Evolutionary conservation across 495 filamentous ascomycete species (phyloP), one percentile per base, ranked within the genome.

Genomic region (Clavariopsis aquatica): DNA sequence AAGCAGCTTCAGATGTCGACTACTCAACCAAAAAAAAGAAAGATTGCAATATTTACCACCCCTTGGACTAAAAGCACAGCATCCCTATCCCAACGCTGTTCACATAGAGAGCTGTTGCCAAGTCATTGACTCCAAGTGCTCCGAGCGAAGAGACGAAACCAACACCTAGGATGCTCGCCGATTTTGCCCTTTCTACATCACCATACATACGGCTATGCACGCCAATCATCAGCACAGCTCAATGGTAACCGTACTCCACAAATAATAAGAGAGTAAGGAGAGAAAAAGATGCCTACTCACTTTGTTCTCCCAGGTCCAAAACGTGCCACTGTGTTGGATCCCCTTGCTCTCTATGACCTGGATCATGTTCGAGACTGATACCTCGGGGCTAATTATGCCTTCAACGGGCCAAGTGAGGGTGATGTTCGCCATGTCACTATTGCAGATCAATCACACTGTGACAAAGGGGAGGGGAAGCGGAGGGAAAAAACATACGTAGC

Each of bases 291-390:
- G n/a, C n/a, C n/a, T n/a, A n/a, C n/a, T n/a, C n/a, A 80, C 79
- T 60, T 78, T 77, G 49, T 80, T 75, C 52, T 84, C 76, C 80
- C 80, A 84, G 7, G 79, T 81, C 81, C 81, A 84, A 68, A 85
- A 85, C 12, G 78, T 83, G 15, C 80, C 82, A 59, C 73, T 79
- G 38, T 82, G 78, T 26, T 76, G 73, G 1, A 75, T 69, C 23
- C 72, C 76, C 63, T 82, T 84, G 51, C 75, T 79, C 31, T 73
- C 69, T 53, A 84, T 80, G 1, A 83, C 81, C 28, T 75, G 64
- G 49, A 85, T 70, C 78, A 84, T 83, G 2, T 73, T 75, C n/a
- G 45, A 41, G 1, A 85, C 79, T 41, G 79, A 81, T 68, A 83
- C 75, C 51, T 80, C 69, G 0, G 78, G 71, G 15, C 72, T 75